These are phyloP conservation scores for Rehmannia glutinosa DNA, from an alignment of 257 asterid genomes.

Conservation along the genomic window DNA sequence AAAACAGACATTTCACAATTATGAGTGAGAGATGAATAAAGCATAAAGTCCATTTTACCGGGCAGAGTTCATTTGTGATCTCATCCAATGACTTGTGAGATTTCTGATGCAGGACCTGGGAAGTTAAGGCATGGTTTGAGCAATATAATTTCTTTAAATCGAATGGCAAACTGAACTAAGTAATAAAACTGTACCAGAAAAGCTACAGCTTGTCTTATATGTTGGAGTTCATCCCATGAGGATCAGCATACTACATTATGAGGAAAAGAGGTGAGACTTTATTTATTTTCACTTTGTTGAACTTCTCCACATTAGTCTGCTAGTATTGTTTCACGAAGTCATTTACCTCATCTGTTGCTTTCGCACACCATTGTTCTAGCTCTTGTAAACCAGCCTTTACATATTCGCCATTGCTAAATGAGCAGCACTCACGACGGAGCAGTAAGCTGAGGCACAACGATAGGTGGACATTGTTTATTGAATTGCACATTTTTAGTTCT, in stretches of 20 bases:
- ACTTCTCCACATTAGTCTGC: slow-evolving; percentile 4
- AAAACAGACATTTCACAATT: background rate
- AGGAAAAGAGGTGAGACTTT: slow-evolving; percentile 20
- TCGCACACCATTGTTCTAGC: slow-evolving; percentile 76
- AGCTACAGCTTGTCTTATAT: slow-evolving; percentile 84
- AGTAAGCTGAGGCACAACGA: slow-evolving; percentile 50
- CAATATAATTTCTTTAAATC: slow-evolving; percentile 6
- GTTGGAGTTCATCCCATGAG: slow-evolving; percentile 92
- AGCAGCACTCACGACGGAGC: slow-evolving; percentile 95
- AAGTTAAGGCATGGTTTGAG: slow-evolving; percentile 23
- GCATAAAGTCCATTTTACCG: slow-evolving; percentile 41
- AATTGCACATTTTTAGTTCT: slow-evolving; percentile 1
- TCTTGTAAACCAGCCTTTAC: slow-evolving; percentile 91
- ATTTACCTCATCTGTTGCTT: slow-evolving; percentile 62
- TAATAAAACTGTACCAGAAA: slow-evolving; percentile 59
- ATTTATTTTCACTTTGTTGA: slow-evolving; percentile 3
- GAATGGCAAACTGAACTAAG: slow-evolving; percentile 7
- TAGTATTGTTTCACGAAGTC: background rate
- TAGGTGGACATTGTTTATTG: slow-evolving; percentile 10
- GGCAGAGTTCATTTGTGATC: slow-evolving; percentile 75
- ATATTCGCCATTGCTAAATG: slow-evolving; percentile 93
- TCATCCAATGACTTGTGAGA: slow-evolving; percentile 78
- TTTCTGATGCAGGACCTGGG: slow-evolving; percentile 85
- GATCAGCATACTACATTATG: slow-evolving; percentile 56
- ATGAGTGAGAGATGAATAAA: background rate